Conservation (phyloP, 164 flowering plant genomes). For the Tinospora cordifolia region DNA sequence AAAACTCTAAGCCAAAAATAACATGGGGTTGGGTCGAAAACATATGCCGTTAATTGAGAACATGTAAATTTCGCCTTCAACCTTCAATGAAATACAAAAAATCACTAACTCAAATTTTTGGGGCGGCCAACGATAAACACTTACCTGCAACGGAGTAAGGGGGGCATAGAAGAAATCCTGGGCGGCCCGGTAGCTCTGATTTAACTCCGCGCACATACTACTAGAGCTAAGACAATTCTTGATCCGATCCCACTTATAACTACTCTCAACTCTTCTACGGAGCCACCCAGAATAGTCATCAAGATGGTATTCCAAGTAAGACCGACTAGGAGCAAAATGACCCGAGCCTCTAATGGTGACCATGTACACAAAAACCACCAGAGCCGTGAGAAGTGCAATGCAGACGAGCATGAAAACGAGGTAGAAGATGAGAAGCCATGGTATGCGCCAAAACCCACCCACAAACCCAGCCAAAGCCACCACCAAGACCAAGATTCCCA, state of each 20-base stretch:
- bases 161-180: constrained; percentile 81
- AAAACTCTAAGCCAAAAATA: no score
- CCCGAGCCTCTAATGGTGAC: constrained; percentile 69
- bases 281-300: constrained; percentile 78
- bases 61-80: no score
- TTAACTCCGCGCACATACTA: constrained; percentile 53
- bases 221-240: constrained; percentile 57
- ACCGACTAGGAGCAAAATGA: constrained; percentile 62
- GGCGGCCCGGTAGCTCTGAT: constrained; percentile 62
- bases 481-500: constrained; percentile 57
- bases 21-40: no score
- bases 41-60: no score
- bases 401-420: constrained; percentile 68
- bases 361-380: constrained; percentile 65
- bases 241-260: constrained; percentile 80
- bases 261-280: constrained; percentile 43
- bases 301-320: constrained; percentile 68
- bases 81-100: no score
- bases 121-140: no score
- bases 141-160: constrained; percentile 73
- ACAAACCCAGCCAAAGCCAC: constrained; percentile 67
- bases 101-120: no score
- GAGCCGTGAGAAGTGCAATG: constrained; percentile 42
- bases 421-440: constrained; percentile 58
- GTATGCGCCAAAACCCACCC: constrained; percentile 73